These are phyloP conservation scores for Gossypium gossypioides DNA, from an alignment of 441 rosid species.

Conservation along the genomic window DNA sequence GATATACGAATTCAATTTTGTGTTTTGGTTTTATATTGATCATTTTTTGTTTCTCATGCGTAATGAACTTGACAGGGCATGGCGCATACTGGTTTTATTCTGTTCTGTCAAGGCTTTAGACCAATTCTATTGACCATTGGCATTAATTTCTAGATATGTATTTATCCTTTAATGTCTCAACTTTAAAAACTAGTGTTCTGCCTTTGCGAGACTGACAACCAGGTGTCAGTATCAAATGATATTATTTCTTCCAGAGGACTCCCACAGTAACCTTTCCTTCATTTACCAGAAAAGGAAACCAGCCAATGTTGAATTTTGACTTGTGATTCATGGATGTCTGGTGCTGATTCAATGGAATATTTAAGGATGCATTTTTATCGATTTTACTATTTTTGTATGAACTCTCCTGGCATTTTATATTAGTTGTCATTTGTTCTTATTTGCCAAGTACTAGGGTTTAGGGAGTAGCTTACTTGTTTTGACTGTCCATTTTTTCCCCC, in stretches of 20 bases:
- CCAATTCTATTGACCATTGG: background rate
- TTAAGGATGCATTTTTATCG: background rate
- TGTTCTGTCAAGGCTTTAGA: background rate
- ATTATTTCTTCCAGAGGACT: background rate
- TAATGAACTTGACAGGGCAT: background rate
- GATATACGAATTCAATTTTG: background rate
- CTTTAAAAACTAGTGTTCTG: background rate
- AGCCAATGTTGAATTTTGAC: background rate
- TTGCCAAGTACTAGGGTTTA: background rate
- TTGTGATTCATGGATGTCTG: background rate
- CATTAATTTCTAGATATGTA: background rate
- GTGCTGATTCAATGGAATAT: background rate
- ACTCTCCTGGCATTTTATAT: background rate
- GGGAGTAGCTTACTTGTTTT: background rate
- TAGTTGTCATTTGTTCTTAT: background rate
- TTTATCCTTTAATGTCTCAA: background rate
- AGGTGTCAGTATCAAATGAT: background rate
- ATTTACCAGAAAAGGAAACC: background rate
- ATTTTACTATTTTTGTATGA: background rate
- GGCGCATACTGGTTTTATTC: background rate
- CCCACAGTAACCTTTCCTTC: background rate
- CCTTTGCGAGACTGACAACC: background rate
- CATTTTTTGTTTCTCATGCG: background rate
- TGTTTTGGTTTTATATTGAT: background rate
- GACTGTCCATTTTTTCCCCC: background rate